A percentile compares a stretch with the other conserved stretches of the same genome.
Conservation (phyloP, 1,284 basidiomycete genomes). For the Marasmius fiardii region DNA sequence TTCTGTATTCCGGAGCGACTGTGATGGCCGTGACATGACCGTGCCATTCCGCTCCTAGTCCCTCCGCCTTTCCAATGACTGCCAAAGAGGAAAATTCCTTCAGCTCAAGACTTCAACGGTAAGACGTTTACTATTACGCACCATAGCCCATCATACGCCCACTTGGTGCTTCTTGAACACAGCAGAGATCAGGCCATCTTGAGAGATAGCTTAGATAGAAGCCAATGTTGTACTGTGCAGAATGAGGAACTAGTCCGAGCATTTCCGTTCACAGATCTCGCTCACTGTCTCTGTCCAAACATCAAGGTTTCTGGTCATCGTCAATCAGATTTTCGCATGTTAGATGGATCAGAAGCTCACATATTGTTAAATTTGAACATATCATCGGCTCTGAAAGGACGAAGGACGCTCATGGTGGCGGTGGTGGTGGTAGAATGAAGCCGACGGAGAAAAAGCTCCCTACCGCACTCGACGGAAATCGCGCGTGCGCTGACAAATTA, state of each 20-base stretch:
- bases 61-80: conserved; percentile 90
- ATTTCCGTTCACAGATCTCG: conserved; percentile 4
- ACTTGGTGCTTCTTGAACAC: conserved; percentile 71
- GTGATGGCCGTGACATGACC: conserved; percentile 91
- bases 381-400: conserved; percentile 83
- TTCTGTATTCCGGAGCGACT: conserved; percentile 88
- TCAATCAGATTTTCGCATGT: no score
- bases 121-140: conserved; percentile 31
- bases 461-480: no score
- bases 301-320: conserved; percentile 74
- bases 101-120: conserved; percentile 5
- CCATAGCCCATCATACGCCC: conserved; percentile 87
- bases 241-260: background rate
- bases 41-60: conserved; percentile 48
- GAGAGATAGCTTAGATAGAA: conserved; percentile 88
- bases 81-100: conserved; percentile 2
- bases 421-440: background rate
- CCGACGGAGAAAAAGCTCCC: no score
- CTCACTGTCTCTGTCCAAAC: conserved; percentile 91
- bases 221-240: conserved; percentile 68
- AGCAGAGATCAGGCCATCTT: conserved; percentile 89
- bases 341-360: conserved; percentile 36
- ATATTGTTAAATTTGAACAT: conserved; percentile 92
- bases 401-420: conserved; percentile 68
- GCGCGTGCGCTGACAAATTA: no score